Conservation (phyloP, 169 alveolate genomes). For the Toxoplasma gondii region DNA sequence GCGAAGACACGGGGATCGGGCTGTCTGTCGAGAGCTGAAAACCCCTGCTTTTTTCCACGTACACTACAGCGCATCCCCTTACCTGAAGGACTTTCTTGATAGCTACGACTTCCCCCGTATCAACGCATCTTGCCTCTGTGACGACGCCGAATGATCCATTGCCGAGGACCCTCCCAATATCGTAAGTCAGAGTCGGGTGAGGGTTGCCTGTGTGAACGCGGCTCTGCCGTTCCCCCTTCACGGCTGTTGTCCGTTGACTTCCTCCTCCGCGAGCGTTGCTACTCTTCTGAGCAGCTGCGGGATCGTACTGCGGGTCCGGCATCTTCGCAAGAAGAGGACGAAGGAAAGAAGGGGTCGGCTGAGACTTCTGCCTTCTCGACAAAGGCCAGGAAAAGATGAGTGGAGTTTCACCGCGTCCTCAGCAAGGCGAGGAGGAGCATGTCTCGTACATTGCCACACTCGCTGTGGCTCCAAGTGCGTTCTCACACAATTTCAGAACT, state of each 20-base stretch:
- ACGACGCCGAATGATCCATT: constrained; percentile 99
- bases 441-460: constrained; percentile 18
- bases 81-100: constrained; percentile 97
- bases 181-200: constrained; percentile 47
- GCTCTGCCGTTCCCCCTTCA: constrained; percentile 33
- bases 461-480: neutral
- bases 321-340: neutral
- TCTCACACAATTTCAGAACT: neutral
- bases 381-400: neutral
- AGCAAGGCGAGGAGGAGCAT: neutral
- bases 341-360: constrained; percentile 15
- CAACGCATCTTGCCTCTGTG: constrained; percentile 91
- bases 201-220: neutral
- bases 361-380: neutral
- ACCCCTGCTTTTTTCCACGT: neutral
- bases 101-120: constrained; percentile 96
- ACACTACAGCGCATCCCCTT: neutral
- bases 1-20: neutral
- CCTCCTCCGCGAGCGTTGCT: constrained; percentile 28
- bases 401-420: neutral
- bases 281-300: constrained; percentile 38
- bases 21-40: neutral
- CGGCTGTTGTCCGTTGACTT: neutral
- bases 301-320: constrained; percentile 52
- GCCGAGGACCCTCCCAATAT: constrained; percentile 92